A percentile compares a stretch with the other conserved stretches of the same genome.
These are phyloP conservation scores for Naganishia sp. DNA, from an alignment of 1,284 basidiomycete species.

Conservation along the genomic window DNA sequence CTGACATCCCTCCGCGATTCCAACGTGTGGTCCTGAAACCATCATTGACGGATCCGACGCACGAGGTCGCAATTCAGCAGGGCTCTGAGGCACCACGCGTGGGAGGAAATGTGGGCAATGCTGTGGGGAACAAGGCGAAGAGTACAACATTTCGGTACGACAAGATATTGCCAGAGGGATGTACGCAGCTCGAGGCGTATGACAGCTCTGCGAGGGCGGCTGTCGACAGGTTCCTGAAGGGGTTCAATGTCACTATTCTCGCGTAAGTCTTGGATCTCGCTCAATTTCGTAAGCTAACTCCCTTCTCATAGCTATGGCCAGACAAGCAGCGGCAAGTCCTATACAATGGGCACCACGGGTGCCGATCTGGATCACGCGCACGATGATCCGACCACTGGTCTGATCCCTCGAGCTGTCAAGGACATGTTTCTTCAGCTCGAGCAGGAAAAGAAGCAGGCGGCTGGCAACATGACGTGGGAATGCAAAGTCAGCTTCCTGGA, in stretches of 20 bases:
- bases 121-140: constrained; percentile 62
- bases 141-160: constrained; percentile 87
- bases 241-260: constrained; percentile 95
- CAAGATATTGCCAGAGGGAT: constrained; percentile 80
- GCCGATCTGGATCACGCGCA: constrained; percentile 79
- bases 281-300: background rate
- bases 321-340: constrained; percentile 94
- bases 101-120: background rate
- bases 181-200: constrained; percentile 83
- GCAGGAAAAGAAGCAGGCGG: constrained; percentile 73
- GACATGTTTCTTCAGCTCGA: constrained; percentile 80
- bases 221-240: constrained; percentile 86
- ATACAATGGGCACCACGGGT: constrained; percentile 85
- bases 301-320: constrained; percentile 68
- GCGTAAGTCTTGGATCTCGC: constrained; percentile 59
- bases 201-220: constrained; percentile 79
- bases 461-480: constrained; percentile 63
- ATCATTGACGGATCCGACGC: constrained; percentile 61
- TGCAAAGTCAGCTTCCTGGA: constrained; percentile 77
- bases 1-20: constrained; percentile 86
- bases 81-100: constrained; percentile 22
- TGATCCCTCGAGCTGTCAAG: constrained; percentile 93
- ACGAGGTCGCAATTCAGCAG: constrained; percentile 75
- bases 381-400: constrained; percentile 60
- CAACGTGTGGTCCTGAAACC: constrained; percentile 76